These are phyloP conservation scores for Thalassia testudinum DNA, from an alignment of 116 monocot species.

Conservation along the genomic window DNA sequence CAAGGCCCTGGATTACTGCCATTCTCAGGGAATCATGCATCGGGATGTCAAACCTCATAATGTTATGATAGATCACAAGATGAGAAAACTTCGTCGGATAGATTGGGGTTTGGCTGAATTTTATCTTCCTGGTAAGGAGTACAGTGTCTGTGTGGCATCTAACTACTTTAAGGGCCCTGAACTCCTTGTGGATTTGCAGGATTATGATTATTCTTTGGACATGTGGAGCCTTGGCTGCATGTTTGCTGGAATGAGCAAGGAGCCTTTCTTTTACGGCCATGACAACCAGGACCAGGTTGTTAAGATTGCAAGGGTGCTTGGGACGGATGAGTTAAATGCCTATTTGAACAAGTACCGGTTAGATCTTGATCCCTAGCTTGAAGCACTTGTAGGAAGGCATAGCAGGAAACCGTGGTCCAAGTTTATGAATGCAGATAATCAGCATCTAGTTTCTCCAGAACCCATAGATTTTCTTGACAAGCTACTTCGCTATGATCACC, in stretches of 20 bases:
- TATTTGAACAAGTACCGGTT: slow-evolving; percentile 72
- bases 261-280: too few species aligned
- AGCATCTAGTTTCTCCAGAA: slow-evolving; percentile 91
- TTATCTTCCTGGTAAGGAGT: too few species aligned
- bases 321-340: slow-evolving; percentile 70
- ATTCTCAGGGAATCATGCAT: too few species aligned
- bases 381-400: slow-evolving; percentile 88
- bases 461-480: too few species aligned
- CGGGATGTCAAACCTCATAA: too few species aligned
- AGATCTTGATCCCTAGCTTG: slow-evolving; percentile 79
- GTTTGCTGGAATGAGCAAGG: slow-evolving; percentile 93
- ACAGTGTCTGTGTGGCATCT: too few species aligned
- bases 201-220: too few species aligned
- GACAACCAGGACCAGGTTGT: slow-evolving; percentile 75
- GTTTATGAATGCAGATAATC: slow-evolving; percentile 90
- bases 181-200: slow-evolving; percentile 59
- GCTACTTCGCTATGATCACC: too few species aligned
- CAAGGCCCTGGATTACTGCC: background rate
- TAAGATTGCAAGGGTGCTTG: slow-evolving; percentile 85
- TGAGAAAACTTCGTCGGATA: too few species aligned
- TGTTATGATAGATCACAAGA: too few species aligned
- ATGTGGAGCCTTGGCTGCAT: slow-evolving; percentile 90
- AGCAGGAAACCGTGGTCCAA: slow-evolving; percentile 91
- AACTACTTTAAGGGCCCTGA: slow-evolving; percentile 82
- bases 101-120: too few species aligned